Percentiles rank a stretch among this genome's conserved stretches.
phyloP scores from a whole-genome alignment of 2,329 filamentous ascomycete species.

The Fusarium dimerum region DNA sequence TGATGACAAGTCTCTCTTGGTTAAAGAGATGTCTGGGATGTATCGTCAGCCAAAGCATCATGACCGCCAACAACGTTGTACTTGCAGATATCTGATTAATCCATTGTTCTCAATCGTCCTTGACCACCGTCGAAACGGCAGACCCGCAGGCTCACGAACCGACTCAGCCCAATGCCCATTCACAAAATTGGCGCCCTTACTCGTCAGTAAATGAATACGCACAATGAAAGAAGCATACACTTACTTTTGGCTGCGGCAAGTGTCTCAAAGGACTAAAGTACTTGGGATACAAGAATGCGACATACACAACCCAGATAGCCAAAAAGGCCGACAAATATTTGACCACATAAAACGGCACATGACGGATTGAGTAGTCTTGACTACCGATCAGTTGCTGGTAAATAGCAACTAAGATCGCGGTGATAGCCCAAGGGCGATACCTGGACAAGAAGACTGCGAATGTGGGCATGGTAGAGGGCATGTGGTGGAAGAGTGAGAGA shows the following conservation, averaged over 20 bases:
- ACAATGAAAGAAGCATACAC: rapidly evolving
- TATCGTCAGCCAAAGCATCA: neutral
- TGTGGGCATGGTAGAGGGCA: conserved; percentile 4
- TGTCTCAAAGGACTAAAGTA: conserved; percentile 12
- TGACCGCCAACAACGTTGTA: neutral
- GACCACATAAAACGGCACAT: neutral
- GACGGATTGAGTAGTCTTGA: conserved; percentile 1
- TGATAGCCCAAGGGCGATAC: conserved; percentile 13
- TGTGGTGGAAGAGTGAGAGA: conserved; percentile 3
- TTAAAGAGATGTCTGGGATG: conserved; percentile 11
- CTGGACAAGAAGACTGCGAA: conserved; percentile 10
- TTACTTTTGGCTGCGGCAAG: conserved; percentile 10
- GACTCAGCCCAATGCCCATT: conserved; percentile 21
- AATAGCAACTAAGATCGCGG: neutral
- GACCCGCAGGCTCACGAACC: conserved; percentile 14
- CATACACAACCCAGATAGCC: conserved; percentile 8
- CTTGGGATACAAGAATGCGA: conserved; percentile 5
- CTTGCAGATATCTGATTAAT: conserved; percentile 15
- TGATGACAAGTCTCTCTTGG: conserved; percentile 14
- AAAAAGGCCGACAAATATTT: conserved; percentile 6
- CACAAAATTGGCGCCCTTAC: conserved; percentile 1
- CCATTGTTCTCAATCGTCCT: conserved; percentile 21
- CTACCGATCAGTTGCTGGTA: neutral
- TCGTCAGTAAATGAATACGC: neutral
- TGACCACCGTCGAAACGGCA: conserved; percentile 15